These are phyloP conservation scores for Flaveria floridana DNA, from an alignment of 140 eudicot species.

Conservation along the genomic window DNA sequence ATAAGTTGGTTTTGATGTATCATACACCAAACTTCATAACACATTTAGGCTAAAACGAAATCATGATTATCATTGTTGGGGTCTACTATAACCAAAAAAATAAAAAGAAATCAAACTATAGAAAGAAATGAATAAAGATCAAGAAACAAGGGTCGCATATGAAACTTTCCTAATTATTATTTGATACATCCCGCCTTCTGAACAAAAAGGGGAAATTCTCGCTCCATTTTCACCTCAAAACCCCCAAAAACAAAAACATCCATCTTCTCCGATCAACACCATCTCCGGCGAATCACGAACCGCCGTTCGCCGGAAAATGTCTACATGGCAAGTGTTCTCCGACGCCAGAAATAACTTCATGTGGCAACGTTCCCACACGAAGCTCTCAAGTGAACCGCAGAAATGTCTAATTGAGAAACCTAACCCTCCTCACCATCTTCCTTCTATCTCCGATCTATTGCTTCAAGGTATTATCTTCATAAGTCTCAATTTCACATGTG, in stretches of 20 bases:
- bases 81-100: too few relatives aligned
- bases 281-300: conserved; percentile 21
- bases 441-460: conserved; percentile 70
- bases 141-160: neutral
- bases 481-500: neutral
- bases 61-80: too few relatives aligned
- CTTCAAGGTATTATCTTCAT: conserved; percentile 49
- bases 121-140: neutral
- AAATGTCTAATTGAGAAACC: conserved; percentile 35
- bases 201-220: neutral
- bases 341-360: conserved; percentile 55
- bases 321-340: conserved; percentile 69
- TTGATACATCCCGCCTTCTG: conserved; percentile 37
- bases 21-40: too few relatives aligned
- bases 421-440: conserved; percentile 41
- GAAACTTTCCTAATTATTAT: conserved; percentile 17
- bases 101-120: neutral
- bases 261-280: conserved; percentile 24
- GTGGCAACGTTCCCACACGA: conserved; percentile 53
- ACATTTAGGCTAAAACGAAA: too few relatives aligned
- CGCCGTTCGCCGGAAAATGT: conserved; percentile 49
- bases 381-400: conserved; percentile 33
- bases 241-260: conserved; percentile 10
- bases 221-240: conserved; percentile 31
- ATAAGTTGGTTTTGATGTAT: too few relatives aligned